These are phyloP conservation scores for Wickerhamiella nectarea DNA, from an alignment of 805 yeast genomes.

Conservation along the genomic window DNA sequence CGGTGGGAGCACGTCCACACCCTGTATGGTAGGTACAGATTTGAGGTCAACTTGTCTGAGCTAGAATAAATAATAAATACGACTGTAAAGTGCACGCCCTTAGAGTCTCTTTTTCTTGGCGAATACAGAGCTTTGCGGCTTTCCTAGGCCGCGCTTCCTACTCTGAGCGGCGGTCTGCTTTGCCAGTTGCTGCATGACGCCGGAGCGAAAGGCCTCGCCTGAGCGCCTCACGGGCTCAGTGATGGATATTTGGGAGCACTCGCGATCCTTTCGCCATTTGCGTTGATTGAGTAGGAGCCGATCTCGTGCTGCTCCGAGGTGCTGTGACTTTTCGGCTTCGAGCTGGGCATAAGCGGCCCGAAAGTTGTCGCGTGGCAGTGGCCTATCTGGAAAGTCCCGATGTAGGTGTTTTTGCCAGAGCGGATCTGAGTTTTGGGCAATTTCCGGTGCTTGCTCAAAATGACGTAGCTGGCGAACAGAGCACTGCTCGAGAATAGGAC, in stretches of 20 bases:
- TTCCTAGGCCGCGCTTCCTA: background rate
- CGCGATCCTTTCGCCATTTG: constrained; percentile 20
- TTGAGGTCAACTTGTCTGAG: no score
- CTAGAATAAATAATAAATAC: background rate
- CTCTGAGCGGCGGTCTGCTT: constrained; percentile 4
- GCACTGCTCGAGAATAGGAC: constrained; percentile 26
- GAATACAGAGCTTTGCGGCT: background rate
- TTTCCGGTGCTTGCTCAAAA: constrained; percentile 25
- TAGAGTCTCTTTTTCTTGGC: background rate
- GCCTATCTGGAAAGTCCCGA: constrained; percentile 25
- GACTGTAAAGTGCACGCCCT: background rate
- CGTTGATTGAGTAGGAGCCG: constrained; percentile 23
- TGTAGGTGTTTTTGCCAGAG: constrained; percentile 25
- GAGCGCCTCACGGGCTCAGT: constrained; percentile 12
- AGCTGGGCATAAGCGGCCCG: constrained; percentile 21
- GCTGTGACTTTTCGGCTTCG: constrained; percentile 31
- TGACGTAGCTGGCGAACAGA: constrained; percentile 25
- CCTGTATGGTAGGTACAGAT: no score
- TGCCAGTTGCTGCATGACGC: constrained; percentile 19
- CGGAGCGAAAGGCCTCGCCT: constrained; percentile 9
- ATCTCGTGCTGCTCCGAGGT: constrained; percentile 32
- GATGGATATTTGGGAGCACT: constrained; percentile 18
- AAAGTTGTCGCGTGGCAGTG: constrained; percentile 20
- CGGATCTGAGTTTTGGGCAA: constrained; percentile 21
- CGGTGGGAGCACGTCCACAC: no score